These are phyloP conservation scores for Akanthomyces uredinophilus DNA, from an alignment of 2,329 filamentous ascomycete genomes.

Conservation along the genomic window DNA sequence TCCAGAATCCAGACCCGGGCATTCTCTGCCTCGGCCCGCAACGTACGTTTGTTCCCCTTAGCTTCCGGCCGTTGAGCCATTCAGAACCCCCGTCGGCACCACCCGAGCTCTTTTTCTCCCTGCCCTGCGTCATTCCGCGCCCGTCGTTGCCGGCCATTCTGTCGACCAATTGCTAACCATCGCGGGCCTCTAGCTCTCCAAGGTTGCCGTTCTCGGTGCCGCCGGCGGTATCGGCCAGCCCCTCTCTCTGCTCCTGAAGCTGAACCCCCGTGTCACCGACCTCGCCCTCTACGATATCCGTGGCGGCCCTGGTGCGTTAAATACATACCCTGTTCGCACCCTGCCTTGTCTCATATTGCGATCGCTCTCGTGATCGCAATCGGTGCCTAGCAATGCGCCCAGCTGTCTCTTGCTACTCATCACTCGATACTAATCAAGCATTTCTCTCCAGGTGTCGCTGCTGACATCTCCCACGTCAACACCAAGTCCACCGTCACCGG, in stretches of 20 bases:
- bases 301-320: conserved; percentile 76
- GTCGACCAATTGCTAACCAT: conserved; percentile 21
- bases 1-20: conserved; percentile 68
- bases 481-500: conserved; percentile 93
- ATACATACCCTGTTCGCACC: conserved; percentile 12
- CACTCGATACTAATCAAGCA: conserved; percentile 16
- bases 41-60: conserved; percentile 49
- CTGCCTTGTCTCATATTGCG: conserved; percentile 1
- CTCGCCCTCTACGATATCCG: conserved; percentile 98
- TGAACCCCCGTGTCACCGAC: conserved; percentile 90
- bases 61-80: conserved; percentile 2
- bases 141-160: background rate
- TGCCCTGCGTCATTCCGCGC: background rate
- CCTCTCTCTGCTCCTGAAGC: conserved; percentile 95
- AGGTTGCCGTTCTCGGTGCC: conserved; percentile 95
- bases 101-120: conserved; percentile 10
- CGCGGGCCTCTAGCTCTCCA: conserved; percentile 65
- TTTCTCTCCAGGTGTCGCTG: conserved; percentile 72
- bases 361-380: background rate
- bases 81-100: conserved; percentile 1
- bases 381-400: conserved; percentile 2
- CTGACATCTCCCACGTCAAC: conserved; percentile 98
- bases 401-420: background rate
- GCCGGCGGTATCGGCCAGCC: conserved; percentile 98
- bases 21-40: conserved; percentile 73